Evolutionary conservation across 805 yeast genomes (phyloP).

Genomic region (Ogataea pignaliae): DNA sequence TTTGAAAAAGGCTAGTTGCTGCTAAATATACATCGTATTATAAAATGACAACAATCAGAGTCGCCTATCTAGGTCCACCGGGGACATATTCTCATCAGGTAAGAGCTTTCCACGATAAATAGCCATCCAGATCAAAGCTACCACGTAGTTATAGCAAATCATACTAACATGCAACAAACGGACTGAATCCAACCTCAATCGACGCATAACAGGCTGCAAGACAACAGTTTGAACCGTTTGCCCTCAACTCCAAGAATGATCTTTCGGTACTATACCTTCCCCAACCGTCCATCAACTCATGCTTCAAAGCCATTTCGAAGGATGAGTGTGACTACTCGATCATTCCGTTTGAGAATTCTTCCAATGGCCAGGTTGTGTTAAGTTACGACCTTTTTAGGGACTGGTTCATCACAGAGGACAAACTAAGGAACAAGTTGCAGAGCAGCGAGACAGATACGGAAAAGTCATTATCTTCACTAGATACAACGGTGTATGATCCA

Average conservation of each 20-base stretch:
- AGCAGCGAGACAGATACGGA: conserved; percentile 5
- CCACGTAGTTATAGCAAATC: too few species aligned
- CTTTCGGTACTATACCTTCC: conserved; percentile 26
- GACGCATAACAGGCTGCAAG: conserved; percentile 48
- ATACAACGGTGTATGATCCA: conserved; percentile 21
- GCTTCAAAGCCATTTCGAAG: conserved; percentile 51
- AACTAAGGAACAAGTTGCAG: conserved; percentile 8
- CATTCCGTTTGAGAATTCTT: conserved; percentile 90
- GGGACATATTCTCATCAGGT: conserved; percentile 94
- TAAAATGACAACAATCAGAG: conserved; percentile 31
- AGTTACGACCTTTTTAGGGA: conserved; percentile 81
- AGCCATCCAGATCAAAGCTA: background rate
- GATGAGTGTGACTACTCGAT: conserved; percentile 60
- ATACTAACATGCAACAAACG: too few species aligned
- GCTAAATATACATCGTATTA: too few species aligned
- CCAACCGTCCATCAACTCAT: conserved; percentile 47
- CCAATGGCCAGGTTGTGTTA: conserved; percentile 88
- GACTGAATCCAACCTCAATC: too few species aligned
- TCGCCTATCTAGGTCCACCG: conserved; percentile 81
- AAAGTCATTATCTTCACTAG: conserved; percentile 8
- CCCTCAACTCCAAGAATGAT: conserved; percentile 3
- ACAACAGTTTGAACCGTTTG: conserved; percentile 32
- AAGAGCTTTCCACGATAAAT: conserved; percentile 11
- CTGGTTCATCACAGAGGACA: conserved; percentile 36
- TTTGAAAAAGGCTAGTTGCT: too few species aligned